A percentile compares a stretch with the other conserved stretches of the same genome.
phyloP scores from a whole-genome alignment of 495 filamentous ascomycete species.

The Filosporella fistucella region DNA sequence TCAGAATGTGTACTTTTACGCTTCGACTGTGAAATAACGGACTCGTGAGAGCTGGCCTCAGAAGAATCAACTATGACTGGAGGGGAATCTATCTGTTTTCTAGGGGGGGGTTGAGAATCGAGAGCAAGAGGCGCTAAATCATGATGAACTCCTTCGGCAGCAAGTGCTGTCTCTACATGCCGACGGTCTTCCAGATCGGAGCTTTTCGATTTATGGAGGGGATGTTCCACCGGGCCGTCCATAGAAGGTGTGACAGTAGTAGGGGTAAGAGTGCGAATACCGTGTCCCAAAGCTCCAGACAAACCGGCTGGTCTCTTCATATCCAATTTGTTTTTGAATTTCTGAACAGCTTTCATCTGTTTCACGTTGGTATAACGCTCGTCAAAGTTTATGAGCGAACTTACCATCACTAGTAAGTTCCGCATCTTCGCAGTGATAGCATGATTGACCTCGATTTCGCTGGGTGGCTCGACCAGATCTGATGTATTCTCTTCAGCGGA shows the following conservation, averaged over 20 bases:
- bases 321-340: constrained; percentile 66
- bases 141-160: constrained; percentile 44
- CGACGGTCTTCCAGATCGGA: constrained; percentile 47
- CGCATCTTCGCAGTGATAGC: constrained; percentile 88
- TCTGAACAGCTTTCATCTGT: constrained; percentile 87
- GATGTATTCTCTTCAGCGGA: constrained; percentile 83
- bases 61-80: background rate
- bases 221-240: constrained; percentile 41
- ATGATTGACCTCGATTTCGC: constrained; percentile 80
- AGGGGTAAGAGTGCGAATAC: constrained; percentile 52
- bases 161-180: constrained; percentile 40
- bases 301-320: constrained; percentile 41
- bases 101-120: constrained; percentile 7
- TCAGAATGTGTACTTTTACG: constrained; percentile 31
- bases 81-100: constrained; percentile 8
- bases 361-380: constrained; percentile 1
- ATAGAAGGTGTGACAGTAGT: constrained; percentile 22
- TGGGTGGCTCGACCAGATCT: constrained; percentile 72
- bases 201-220: constrained; percentile 37
- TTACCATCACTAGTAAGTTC: constrained; percentile 78
- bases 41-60: background rate
- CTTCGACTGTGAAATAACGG: background rate
- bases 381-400: constrained; percentile 23
- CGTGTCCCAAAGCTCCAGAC: constrained; percentile 52
- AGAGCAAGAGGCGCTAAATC: background rate